These are phyloP conservation scores for Pseudonitzschia pungens DNA, from an alignment of 108 stramenopile species.

Conservation along the genomic window DNA sequence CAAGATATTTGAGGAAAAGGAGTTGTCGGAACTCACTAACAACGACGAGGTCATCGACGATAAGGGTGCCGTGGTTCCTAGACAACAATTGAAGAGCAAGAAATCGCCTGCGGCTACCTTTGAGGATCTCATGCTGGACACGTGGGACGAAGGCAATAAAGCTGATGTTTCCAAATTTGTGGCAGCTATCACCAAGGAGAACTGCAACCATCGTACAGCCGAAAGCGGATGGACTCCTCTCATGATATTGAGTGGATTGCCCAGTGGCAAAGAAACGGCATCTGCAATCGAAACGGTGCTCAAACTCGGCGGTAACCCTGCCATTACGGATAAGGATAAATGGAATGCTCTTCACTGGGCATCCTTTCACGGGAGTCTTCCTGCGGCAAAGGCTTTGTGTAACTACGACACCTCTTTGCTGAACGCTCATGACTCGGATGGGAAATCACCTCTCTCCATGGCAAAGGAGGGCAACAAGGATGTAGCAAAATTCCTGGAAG, in stretches of 20 bases:
- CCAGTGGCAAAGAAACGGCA: constrained; percentile 41
- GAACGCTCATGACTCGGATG: constrained; percentile 77
- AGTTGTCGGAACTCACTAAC: constrained; percentile 53
- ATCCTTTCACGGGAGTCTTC: constrained; percentile 76
- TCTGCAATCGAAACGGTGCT: constrained; percentile 60
- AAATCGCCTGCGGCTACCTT: constrained; percentile 40
- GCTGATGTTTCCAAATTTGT: constrained; percentile 72
- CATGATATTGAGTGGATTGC: constrained; percentile 79
- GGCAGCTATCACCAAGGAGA: constrained; percentile 59
- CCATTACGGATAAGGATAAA: constrained; percentile 71
- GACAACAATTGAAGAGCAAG: not conserved
- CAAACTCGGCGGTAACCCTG: constrained; percentile 69
- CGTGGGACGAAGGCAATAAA: constrained; percentile 83
- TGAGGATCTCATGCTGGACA: constrained; percentile 81
- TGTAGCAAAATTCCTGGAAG: constrained; percentile 66
- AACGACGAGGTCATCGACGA: constrained; percentile 71
- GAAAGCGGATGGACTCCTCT: constrained; percentile 86
- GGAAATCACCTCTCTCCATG: constrained; percentile 71
- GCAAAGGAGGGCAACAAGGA: constrained; percentile 75
- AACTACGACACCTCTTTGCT: constrained; percentile 45
- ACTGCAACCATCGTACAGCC: constrained; percentile 71
- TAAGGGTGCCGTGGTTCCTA: constrained; percentile 47
- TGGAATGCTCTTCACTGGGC: constrained; percentile 91
- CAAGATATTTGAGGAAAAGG: constrained; percentile 78
- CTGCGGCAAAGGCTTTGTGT: constrained; percentile 65